Evolutionary conservation across 768 basidiomycete species (phyloP).

Genomic region (Trametes villosa): DNA sequence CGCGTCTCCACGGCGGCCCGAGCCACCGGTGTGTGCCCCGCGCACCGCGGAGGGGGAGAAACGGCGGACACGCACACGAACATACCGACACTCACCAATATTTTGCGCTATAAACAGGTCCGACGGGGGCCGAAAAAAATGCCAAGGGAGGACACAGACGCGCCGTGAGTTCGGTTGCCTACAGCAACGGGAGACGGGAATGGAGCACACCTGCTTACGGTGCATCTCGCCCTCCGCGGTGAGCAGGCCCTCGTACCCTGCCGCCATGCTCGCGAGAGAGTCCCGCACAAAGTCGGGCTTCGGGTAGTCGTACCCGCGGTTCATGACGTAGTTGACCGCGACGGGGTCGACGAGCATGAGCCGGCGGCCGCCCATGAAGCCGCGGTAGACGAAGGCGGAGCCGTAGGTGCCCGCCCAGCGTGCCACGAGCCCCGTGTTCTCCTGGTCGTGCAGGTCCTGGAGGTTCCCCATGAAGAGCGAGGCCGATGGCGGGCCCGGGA

Average conservation of each 20-base stretch:
- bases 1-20: slow-evolving; percentile 9
- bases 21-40: slow-evolving; percentile 1
- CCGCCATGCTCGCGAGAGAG: slow-evolving; percentile 54
- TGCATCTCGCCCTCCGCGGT: slow-evolving; percentile 61
- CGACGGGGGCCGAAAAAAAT: too few relatives aligned
- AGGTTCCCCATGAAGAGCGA: slow-evolving; percentile 59
- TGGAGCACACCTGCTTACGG: slow-evolving; percentile 48
- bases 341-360: slow-evolving; percentile 63
- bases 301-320: slow-evolving; percentile 58
- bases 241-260: slow-evolving; percentile 52
- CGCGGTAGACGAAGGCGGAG: slow-evolving; percentile 54
- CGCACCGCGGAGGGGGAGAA: slow-evolving; percentile 1
- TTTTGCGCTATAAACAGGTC: slow-evolving; percentile 45
- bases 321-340: slow-evolving; percentile 62
- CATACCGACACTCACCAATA: slow-evolving; percentile 44
- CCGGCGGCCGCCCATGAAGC: slow-evolving; percentile 55
- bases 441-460: slow-evolving; percentile 57
- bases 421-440: slow-evolving; percentile 54
- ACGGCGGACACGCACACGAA: slow-evolving; percentile 10
- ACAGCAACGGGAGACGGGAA: neutral
- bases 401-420: slow-evolving; percentile 53
- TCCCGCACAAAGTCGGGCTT: slow-evolving; percentile 65
- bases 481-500: slow-evolving; percentile 49
- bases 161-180: too few relatives aligned
- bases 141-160: too few relatives aligned